These are phyloP conservation scores for Nannizzia gypsea DNA, from an alignment of 2,329 filamentous ascomycete genomes.

Conservation along the genomic window DNA sequence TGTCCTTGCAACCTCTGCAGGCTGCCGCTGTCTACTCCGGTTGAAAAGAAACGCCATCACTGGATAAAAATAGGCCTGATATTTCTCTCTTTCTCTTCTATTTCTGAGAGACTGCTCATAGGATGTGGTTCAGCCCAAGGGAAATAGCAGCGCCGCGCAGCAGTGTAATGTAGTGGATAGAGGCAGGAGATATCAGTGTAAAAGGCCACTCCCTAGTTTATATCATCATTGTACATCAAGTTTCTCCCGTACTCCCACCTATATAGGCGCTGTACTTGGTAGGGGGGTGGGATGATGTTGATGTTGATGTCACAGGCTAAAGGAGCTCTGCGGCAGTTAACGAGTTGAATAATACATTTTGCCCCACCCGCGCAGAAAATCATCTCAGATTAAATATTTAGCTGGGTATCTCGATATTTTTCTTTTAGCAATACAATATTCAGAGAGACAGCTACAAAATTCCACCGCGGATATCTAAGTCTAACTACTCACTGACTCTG, in stretches of 20 bases:
- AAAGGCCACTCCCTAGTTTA: background rate
- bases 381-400: background rate
- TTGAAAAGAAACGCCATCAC: conserved; percentile 61
- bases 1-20: conserved; percentile 49
- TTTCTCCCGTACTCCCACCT: background rate
- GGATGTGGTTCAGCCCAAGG: background rate
- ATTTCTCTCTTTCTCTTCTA: background rate
- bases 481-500: too few species aligned
- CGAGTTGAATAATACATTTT: background rate
- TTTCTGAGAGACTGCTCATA: background rate
- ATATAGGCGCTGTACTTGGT: background rate
- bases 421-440: background rate
- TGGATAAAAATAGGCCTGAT: conserved; percentile 5
- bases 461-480: too few species aligned
- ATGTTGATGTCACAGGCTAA: background rate
- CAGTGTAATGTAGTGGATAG: background rate
- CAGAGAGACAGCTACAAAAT: background rate
- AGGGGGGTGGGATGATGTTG: background rate
- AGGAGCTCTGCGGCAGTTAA: background rate
- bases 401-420: background rate
- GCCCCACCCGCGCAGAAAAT: background rate
- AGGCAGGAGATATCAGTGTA: background rate
- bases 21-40: conserved; percentile 49
- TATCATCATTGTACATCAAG: background rate
- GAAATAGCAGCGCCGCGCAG: background rate